Evolutionary conservation across 257 asterid species (phyloP).

Genomic region (Solanum corneliomulleri): DNA sequence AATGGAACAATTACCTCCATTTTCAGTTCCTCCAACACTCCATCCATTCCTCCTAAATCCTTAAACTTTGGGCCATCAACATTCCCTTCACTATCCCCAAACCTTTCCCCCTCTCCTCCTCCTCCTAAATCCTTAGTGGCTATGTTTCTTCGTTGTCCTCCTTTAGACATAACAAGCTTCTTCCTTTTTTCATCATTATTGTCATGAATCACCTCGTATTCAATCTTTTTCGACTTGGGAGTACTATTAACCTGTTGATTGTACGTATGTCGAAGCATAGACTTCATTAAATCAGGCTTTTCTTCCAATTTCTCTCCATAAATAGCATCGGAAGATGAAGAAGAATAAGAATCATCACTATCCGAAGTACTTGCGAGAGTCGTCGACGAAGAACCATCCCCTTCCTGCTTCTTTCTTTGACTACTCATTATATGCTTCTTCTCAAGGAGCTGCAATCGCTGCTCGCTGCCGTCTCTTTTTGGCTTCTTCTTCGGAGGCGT

Average conservation of each 20-base stretch:
- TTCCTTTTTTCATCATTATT: constrained; percentile 12
- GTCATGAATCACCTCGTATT: constrained; percentile 25
- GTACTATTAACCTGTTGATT: constrained; percentile 13
- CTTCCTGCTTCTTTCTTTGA: constrained; percentile 1
- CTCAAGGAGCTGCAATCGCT: constrained; percentile 41
- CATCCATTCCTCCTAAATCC: constrained; percentile 81
- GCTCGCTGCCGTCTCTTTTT: constrained; percentile 25
- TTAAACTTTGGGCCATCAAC: constrained; percentile 46
- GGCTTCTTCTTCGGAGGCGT: constrained; percentile 12
- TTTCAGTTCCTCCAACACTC: constrained; percentile 53
- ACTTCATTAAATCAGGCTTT: constrained; percentile 55
- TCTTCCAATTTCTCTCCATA: constrained; percentile 51
- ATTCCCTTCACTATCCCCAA: not conserved
- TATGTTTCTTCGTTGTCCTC: not conserved
- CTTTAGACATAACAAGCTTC: constrained; percentile 29
- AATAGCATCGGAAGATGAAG: constrained; percentile 47
- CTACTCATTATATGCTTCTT: constrained; percentile 22
- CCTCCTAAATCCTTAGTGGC: not conserved
- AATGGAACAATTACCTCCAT: constrained; percentile 71
- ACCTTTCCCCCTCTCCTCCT: not conserved
- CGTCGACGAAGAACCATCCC: not conserved
- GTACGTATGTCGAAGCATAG: constrained; percentile 45
- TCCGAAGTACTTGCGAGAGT: not conserved
- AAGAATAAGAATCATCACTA: not conserved
- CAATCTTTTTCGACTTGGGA: constrained; percentile 5